phyloP scores from a whole-genome alignment of 129 eudicot genomes.

The Artemisia argyi region DNA sequence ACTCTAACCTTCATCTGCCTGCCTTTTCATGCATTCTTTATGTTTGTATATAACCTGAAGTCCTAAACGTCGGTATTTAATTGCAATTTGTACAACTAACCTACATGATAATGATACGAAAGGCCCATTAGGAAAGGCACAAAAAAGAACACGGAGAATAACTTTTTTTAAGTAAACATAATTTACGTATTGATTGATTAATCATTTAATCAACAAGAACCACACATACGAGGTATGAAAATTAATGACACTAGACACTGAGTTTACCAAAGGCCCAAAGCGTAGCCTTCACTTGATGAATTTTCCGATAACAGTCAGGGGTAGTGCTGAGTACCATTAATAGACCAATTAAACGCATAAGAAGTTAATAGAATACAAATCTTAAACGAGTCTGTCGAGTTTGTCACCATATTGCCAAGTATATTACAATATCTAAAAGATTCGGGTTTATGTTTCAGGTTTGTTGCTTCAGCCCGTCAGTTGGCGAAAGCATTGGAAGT shows the following conservation, averaged over 20 bases:
- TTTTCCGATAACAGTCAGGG: not conserved
- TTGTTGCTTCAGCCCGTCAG: constrained; percentile 33
- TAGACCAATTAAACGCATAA: not conserved
- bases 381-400: not conserved
- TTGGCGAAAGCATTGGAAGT: constrained; percentile 31
- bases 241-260: not conserved
- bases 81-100: not conserved
- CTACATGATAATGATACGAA: not conserved
- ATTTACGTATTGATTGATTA: not conserved
- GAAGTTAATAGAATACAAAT: not conserved
- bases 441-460: constrained; percentile 17
- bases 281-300: not conserved
- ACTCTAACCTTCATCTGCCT: not conserved
- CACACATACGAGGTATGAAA: not conserved
- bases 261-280: not conserved
- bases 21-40: not conserved
- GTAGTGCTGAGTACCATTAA: not conserved
- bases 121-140: not conserved
- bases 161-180: not conserved
- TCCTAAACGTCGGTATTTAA: not conserved
- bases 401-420: not conserved
- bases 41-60: not conserved
- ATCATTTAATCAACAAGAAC: not conserved
- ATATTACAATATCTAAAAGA: not conserved
- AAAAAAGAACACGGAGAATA: not conserved